Percentiles rank a stretch among this genome's conserved stretches.
These are phyloP conservation scores for Coemansia sp. DNA, from an alignment of 192 early-diverging fungal genomes.

Conservation along the genomic window DNA sequence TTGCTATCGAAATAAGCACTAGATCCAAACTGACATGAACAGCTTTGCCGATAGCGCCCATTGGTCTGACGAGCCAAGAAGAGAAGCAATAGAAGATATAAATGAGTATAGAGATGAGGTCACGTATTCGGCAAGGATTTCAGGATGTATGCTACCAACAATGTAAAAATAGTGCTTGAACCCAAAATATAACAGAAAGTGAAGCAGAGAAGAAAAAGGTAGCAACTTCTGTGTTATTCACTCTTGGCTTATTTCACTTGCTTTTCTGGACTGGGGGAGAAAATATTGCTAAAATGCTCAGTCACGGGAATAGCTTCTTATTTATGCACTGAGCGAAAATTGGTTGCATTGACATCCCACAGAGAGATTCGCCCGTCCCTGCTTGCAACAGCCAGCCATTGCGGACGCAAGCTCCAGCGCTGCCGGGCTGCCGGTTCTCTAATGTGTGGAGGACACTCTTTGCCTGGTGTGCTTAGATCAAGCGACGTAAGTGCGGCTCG, in stretches of 20 bases:
- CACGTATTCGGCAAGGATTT: not conserved
- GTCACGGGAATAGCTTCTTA: not conserved
- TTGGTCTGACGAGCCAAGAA: not conserved
- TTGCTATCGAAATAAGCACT: constrained; percentile 34
- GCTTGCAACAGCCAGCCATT: constrained; percentile 48
- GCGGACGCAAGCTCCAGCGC: constrained; percentile 43
- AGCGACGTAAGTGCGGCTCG: constrained; percentile 39
- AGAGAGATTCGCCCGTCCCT: constrained; percentile 44
- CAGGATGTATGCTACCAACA: not conserved
- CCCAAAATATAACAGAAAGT: too few species aligned
- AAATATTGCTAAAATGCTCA: too few species aligned
- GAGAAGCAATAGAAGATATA: not conserved
- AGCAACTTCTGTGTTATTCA: too few species aligned
- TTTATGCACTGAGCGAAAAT: not conserved
- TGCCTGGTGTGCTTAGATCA: constrained; percentile 35
- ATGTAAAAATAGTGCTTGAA: not conserved
- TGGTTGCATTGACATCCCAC: constrained; percentile 20
- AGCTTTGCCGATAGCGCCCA: constrained; percentile 18
- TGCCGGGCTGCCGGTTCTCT: constrained; percentile 25
- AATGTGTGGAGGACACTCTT: constrained; percentile 8
- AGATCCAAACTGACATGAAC: constrained; percentile 34
- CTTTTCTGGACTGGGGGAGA: too few species aligned
- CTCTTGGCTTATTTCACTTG: too few species aligned
- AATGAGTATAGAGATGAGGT: not conserved
- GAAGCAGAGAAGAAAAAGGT: too few species aligned